These are phyloP conservation scores for Tetracladium maxilliforme DNA, from an alignment of 2,329 filamentous ascomycete species.

Conservation along the genomic window DNA sequence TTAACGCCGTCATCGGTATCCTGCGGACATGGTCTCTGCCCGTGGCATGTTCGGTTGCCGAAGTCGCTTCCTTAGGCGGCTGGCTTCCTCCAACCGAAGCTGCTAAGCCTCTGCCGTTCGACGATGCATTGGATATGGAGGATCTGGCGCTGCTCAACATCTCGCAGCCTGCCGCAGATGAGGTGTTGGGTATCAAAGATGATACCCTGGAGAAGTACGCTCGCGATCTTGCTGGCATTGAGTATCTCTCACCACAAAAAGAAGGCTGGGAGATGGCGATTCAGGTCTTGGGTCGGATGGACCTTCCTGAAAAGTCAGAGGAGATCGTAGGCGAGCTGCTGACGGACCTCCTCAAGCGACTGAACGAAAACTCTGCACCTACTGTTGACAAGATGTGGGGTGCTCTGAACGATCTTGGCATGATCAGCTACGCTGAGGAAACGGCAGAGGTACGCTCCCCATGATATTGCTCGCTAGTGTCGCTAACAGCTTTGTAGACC, in stretches of 20 bases:
- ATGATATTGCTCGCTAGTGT: background rate
- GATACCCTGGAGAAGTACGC: slow-evolving; percentile 68
- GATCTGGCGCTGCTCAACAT: slow-evolving; percentile 73
- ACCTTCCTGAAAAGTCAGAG: slow-evolving; percentile 56
- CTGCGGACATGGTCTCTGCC: slow-evolving; percentile 70
- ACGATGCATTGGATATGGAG: slow-evolving; percentile 59
- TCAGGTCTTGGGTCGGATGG: slow-evolving; percentile 66
- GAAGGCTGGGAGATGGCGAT: slow-evolving; percentile 88
- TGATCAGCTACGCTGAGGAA: slow-evolving; percentile 64
- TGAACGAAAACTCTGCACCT: slow-evolving; percentile 55
- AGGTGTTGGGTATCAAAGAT: slow-evolving; percentile 58
- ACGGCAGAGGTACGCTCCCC: slow-evolving; percentile 58
- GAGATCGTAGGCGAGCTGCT: slow-evolving; percentile 63
- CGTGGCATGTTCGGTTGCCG: slow-evolving; percentile 62
- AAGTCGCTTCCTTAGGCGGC: slow-evolving; percentile 68
- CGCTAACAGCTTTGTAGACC: slow-evolving; percentile 38
- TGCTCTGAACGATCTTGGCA: slow-evolving; percentile 63
- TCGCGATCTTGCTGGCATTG: slow-evolving; percentile 42
- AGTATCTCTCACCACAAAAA: slow-evolving; percentile 14
- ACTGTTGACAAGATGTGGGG: slow-evolving; percentile 73
- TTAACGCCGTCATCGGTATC: slow-evolving; percentile 60
- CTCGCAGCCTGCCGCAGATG: slow-evolving; percentile 35
- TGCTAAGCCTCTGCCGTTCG: slow-evolving; percentile 35
- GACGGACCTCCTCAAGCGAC: slow-evolving; percentile 40
- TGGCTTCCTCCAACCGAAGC: slow-evolving; percentile 58